These are phyloP conservation scores for Globisporangium orthogonon DNA, from an alignment of 352 stramenopile species.

Conservation along the genomic window DNA sequence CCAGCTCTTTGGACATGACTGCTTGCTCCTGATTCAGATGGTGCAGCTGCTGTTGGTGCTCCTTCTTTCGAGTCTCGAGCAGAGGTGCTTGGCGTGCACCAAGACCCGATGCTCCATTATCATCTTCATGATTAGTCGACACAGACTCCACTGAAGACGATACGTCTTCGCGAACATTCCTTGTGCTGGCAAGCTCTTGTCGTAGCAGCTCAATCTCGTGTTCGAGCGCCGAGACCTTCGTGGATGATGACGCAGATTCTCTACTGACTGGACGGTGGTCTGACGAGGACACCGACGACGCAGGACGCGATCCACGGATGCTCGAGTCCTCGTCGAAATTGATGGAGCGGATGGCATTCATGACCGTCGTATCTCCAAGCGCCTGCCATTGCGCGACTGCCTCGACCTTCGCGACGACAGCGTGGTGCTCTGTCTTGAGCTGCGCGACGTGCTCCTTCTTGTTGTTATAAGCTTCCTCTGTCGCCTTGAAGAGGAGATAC, in stretches of 20 bases:
- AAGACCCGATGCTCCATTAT: no score
- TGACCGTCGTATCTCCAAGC: constrained; percentile 19
- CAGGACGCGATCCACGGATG: constrained; percentile 4
- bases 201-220: constrained; percentile 26
- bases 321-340: neutral
- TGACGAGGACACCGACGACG: neutral
- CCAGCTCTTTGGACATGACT: constrained; percentile 9
- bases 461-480: constrained; percentile 40
- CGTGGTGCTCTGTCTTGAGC: constrained; percentile 45
- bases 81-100: neutral
- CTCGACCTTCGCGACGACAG: constrained; percentile 38
- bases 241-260: neutral
- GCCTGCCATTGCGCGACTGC: constrained; percentile 43
- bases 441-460: constrained; percentile 29
- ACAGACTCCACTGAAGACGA: no score
- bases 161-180: neutral
- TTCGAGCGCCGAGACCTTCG: constrained; percentile 13
- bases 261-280: neutral
- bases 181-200: constrained; percentile 14
- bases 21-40: constrained; percentile 11
- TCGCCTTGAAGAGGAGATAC: constrained; percentile 72
- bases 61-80: constrained; percentile 7
- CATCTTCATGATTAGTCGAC: no score
- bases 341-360: constrained; percentile 1
- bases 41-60: constrained; percentile 4